Evolutionary conservation across 768 basidiomycete genomes (phyloP).

Genomic region (Asterophora lycoperdoides): DNA sequence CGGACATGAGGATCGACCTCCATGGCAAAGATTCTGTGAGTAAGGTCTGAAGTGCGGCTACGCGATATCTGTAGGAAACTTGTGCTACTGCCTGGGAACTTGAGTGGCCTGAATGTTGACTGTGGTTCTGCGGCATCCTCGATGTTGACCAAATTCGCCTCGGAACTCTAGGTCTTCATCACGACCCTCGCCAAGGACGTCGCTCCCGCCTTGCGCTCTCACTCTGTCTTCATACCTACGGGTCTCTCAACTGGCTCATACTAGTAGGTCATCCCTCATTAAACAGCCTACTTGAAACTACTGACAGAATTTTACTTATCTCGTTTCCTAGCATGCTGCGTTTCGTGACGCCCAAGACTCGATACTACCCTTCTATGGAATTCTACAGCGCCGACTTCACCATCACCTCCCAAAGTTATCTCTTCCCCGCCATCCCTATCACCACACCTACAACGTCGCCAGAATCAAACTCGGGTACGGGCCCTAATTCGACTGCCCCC

Average conservation of each 20-base stretch:
- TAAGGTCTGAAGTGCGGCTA: constrained; percentile 1
- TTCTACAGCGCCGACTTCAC: constrained; percentile 52
- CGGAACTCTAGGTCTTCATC: constrained; percentile 33
- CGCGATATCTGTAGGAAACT: not conserved
- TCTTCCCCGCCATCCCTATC: constrained; percentile 19
- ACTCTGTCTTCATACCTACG: constrained; percentile 31
- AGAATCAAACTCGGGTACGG: no score
- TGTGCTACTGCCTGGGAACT: not conserved
- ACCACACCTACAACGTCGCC: constrained; percentile 7
- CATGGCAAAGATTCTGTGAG: constrained; percentile 37
- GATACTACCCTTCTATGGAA: constrained; percentile 22
- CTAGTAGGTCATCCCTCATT: constrained; percentile 24
- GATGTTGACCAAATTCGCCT: not conserved
- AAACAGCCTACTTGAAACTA: no score
- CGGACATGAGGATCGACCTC: constrained; percentile 42
- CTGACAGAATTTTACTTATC: not conserved
- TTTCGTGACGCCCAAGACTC: constrained; percentile 23
- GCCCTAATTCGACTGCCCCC: no score
- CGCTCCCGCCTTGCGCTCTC: constrained; percentile 27
- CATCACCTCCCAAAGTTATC: constrained; percentile 25
- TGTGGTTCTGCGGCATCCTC: no score
- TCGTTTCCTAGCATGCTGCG: constrained; percentile 26
- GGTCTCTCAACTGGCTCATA: constrained; percentile 23
- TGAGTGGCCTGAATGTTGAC: not conserved
- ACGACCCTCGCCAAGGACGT: constrained; percentile 42